Evolutionary conservation across 345 rosid genomes (phyloP), one percentile per base, ranked within the genome.

Genomic region (Cardamine chenopodiifolia): DNA sequence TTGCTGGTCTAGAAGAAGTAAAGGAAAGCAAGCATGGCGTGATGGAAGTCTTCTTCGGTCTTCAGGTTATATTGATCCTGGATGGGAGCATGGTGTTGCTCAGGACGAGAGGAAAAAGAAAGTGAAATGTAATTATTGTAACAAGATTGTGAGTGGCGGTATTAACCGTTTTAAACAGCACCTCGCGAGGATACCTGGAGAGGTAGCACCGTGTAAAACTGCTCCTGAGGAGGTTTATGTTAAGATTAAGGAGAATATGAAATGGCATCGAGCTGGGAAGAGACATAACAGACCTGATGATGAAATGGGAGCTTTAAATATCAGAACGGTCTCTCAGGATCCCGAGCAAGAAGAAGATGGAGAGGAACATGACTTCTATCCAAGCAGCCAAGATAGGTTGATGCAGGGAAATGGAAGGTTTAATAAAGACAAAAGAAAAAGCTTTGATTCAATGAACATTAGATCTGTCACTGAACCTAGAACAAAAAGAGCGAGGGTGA

Each of bases 161-260:
- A 90, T 88, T 26, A 90, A 90, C 62, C 85, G 96, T 39, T 90
- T 90, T 70, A 90, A 90, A 75, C 93, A 89, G 77, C 93, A 88
- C 59, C 83, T 90, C 5, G 96, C 96, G 15, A 88, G 91, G 76
- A 90, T 88, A 72, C 93, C 93, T 59, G 96, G 93, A 37, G 96
- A 90, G 79, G 91, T 90, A 20, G 87, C 93, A 12, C 81, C 78
- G 7, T 90, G 96, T 77, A 85, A 88, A 68, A 79, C 73, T 45
- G 91, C 90, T 48, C 88, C 91, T 22, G 93, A 90, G 80, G 93
- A 88, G 61, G 90, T 86, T 35, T 90, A 82, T 78, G 82, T 73
- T 42, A 86, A 83, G 85, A 88, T 90, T 35, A 89, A 85, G 81
- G 93, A 89, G 80, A 89, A 89, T 59, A 85, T 89, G 89, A 89